Percentiles rank a stretch among this genome's conserved stretches.
Conservation (phyloP, 148 eudicot species). For the Fagopyrum homotropicum region DNA sequence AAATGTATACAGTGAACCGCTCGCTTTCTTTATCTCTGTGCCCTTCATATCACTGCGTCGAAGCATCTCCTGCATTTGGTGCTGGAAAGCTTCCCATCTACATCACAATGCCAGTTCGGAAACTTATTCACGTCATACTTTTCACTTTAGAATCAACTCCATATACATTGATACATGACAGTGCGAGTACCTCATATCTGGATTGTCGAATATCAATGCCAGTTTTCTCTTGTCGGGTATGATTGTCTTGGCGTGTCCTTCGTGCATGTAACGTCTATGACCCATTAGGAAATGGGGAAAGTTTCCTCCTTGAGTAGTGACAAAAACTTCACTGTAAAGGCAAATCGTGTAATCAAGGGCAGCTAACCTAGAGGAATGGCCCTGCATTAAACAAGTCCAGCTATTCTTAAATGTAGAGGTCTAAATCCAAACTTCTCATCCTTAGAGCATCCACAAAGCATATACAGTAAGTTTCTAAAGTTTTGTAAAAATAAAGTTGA, state of each 20-base stretch:
- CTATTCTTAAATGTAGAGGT: neutral
- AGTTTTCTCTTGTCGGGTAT: conserved; percentile 88
- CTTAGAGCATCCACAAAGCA: neutral
- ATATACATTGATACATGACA: too few relatives aligned
- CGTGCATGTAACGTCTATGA: conserved; percentile 79
- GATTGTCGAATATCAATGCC: conserved; percentile 77
- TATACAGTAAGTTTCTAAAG: too few relatives aligned
- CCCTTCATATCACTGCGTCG: conserved; percentile 82
- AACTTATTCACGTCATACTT: neutral
- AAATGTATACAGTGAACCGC: conserved; percentile 72
- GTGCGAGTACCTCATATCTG: conserved; percentile 59
- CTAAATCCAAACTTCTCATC: neutral
- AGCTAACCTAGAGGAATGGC: conserved; percentile 89
- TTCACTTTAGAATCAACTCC: neutral
- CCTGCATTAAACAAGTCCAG: conserved; percentile 36
- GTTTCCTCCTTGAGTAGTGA: conserved; percentile 96
- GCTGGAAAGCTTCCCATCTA: conserved; percentile 78
- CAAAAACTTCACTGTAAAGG: conserved; percentile 89
- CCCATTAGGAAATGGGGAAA: conserved; percentile 98
- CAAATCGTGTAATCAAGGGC: conserved; percentile 98
- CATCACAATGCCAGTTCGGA: conserved; percentile 8
- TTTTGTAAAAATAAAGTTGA: too few relatives aligned
- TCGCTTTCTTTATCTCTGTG: conserved; percentile 63
- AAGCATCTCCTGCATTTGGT: conserved; percentile 80
- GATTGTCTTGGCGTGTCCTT: conserved; percentile 88